Percentiles rank a stretch among this genome's conserved stretches.
Conservation (phyloP, 2,329 filamentous ascomycete genomes). For the Endocalyx cinctus region DNA sequence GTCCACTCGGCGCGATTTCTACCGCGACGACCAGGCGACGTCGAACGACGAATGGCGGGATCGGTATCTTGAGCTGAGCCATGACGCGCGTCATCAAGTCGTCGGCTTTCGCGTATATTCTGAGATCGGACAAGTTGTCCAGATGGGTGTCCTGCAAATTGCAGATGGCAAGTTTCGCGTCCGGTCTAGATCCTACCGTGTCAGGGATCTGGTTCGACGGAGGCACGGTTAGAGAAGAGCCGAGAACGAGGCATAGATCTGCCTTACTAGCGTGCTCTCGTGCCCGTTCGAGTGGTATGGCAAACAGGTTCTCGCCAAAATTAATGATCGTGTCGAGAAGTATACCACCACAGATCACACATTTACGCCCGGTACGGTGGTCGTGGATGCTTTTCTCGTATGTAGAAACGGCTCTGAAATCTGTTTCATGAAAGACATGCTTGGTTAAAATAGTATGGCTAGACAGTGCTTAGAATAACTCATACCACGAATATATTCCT, state of each 20-base stretch:
- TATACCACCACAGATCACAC: slow-evolving; percentile 31
- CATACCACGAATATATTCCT: slow-evolving; percentile 40
- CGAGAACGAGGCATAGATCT: slow-evolving; percentile 42
- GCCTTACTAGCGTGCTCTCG: slow-evolving; percentile 32
- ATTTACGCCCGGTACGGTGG: slow-evolving; percentile 43
- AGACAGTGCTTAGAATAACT: slow-evolving; percentile 1
- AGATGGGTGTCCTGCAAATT: slow-evolving; percentile 41
- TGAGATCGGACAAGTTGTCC: slow-evolving; percentile 28
- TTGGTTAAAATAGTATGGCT: background rate
- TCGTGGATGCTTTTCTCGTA: slow-evolving; percentile 39
- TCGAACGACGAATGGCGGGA: slow-evolving; percentile 34
- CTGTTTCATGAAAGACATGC: slow-evolving; percentile 15
- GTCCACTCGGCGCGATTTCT: slow-evolving; percentile 12
- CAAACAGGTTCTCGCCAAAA: slow-evolving; percentile 35
- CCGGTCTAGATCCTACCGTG: slow-evolving; percentile 23
- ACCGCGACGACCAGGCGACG: slow-evolving; percentile 28
- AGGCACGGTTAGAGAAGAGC: slow-evolving; percentile 39
- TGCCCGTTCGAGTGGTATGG: slow-evolving; percentile 27
- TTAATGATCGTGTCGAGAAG: slow-evolving; percentile 42
- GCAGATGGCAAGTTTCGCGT: slow-evolving; percentile 36
- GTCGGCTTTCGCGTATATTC: slow-evolving; percentile 33
- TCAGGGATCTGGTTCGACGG: slow-evolving; percentile 38
- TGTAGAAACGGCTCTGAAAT: slow-evolving; percentile 39
- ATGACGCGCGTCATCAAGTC: slow-evolving; percentile 36
- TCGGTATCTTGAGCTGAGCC: slow-evolving; percentile 30